A percentile compares a stretch with the other conserved stretches of the same genome.
Conservation (phyloP, 2,329 filamentous ascomycete species). For the Alternaria arborescens region DNA sequence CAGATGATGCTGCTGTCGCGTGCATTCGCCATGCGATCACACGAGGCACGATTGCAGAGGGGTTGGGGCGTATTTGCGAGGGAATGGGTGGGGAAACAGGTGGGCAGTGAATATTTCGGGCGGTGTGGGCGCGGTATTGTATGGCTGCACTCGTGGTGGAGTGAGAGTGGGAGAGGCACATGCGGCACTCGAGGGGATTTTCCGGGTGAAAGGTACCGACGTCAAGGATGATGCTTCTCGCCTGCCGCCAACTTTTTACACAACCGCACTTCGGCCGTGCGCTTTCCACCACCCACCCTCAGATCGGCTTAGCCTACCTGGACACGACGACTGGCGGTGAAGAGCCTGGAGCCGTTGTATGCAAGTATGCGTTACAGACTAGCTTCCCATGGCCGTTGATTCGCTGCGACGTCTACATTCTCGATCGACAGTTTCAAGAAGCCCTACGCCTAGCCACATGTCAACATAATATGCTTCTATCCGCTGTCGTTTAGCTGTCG, state of each 20-base stretch:
- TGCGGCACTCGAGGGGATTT: slow-evolving; percentile 32
- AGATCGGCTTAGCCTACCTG: not conserved
- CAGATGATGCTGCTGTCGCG: slow-evolving; percentile 46
- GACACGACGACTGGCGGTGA: slow-evolving; percentile 19
- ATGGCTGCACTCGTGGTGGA: slow-evolving; percentile 30
- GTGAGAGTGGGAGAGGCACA: slow-evolving; percentile 26
- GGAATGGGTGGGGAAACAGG: slow-evolving; percentile 8
- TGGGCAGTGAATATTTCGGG: slow-evolving; percentile 3
- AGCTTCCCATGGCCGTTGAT: slow-evolving; percentile 1
- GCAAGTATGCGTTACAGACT: slow-evolving; percentile 4
- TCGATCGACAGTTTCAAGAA: slow-evolving; percentile 13
- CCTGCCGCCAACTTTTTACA: slow-evolving; percentile 33
- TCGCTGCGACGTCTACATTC: slow-evolving; percentile 6
- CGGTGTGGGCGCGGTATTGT: slow-evolving; percentile 8
- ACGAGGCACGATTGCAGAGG: slow-evolving; percentile 15
- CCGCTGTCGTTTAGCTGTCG: slow-evolving; percentile 6
- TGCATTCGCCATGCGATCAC: slow-evolving; percentile 51
- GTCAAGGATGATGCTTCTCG: slow-evolving; percentile 25
- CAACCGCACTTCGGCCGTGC: slow-evolving; percentile 18
- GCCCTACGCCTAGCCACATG: slow-evolving; percentile 5
- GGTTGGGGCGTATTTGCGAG: slow-evolving; percentile 17
- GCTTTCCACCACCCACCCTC: not conserved
- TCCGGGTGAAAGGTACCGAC: slow-evolving; percentile 33
- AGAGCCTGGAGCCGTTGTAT: slow-evolving; percentile 12
- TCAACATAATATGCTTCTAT: slow-evolving; percentile 9